Conservation (phyloP, 2,329 filamentous ascomycete species). For the Colletotrichum gigasporum region DNA sequence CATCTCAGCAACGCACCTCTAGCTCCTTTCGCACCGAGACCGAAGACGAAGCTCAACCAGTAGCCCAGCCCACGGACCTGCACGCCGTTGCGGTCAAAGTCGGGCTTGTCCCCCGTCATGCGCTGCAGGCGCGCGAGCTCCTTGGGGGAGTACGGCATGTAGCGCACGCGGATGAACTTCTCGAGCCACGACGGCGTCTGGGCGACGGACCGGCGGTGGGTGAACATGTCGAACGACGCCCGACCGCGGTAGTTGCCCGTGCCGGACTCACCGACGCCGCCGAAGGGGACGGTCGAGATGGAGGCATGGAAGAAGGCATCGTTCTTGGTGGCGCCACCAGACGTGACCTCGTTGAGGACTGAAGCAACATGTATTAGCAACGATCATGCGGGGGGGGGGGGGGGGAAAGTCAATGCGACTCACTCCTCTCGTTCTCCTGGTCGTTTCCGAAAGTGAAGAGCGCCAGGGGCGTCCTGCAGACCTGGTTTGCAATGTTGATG, state of each 20-base stretch:
- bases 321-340: conserved; percentile 74
- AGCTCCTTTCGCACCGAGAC: conserved; percentile 59
- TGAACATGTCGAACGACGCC: conserved; percentile 75
- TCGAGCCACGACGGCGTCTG: conserved; percentile 75
- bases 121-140: conserved; percentile 55
- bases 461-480: conserved; percentile 85
- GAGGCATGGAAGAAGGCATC: conserved; percentile 65
- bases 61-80: conserved; percentile 61
- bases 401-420: conserved; percentile 35
- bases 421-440: conserved; percentile 78
- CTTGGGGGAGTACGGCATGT: conserved; percentile 67
- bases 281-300: conserved; percentile 79
- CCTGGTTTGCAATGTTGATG: conserved; percentile 80
- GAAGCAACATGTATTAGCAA: conserved; percentile 30
- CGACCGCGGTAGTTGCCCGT: conserved; percentile 81
- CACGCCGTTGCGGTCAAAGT: conserved; percentile 70
- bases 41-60: conserved; percentile 61
- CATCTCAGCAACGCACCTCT: conserved; percentile 64
- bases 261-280: conserved; percentile 84
- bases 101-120: conserved; percentile 57
- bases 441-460: conserved; percentile 88
- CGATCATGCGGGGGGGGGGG: too few species aligned
- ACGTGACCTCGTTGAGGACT: conserved; percentile 71
- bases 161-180: conserved; percentile 71
- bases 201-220: conserved; percentile 66